Evolutionary conservation across 345 rosid species (phyloP).

Genomic region (Arabis hirsuta): DNA sequence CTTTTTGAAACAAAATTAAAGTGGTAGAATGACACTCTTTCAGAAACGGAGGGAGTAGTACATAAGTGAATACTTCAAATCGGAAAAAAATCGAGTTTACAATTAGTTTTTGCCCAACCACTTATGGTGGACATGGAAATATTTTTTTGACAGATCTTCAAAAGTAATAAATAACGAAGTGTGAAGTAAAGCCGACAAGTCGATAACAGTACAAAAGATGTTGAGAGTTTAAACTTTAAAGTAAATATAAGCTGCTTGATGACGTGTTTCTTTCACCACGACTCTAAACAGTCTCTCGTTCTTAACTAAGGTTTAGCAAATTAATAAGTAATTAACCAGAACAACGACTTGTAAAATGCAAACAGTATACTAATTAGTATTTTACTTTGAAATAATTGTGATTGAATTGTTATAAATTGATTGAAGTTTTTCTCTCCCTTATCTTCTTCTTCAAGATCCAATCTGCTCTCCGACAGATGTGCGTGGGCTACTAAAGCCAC

Average conservation of each 20-base stretch:
- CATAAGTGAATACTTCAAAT: too few species aligned
- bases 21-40: too few species aligned
- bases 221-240: conserved; percentile 24
- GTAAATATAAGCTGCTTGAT: neutral
- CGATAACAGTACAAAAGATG: conserved; percentile 28
- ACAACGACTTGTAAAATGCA: conserved; percentile 24
- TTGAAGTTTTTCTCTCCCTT: neutral
- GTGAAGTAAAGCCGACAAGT: conserved; percentile 33
- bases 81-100: too few species aligned
- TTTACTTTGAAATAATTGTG: neutral
- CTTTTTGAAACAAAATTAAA: too few species aligned
- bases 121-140: too few species aligned
- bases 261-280: conserved; percentile 17
- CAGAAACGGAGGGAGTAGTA: too few species aligned
- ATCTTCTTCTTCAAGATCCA: too few species aligned
- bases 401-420: neutral
- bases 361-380: neutral
- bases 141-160: neutral
- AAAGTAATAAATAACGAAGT: conserved; percentile 4
- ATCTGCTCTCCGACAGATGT: too few species aligned
- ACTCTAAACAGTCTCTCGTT: conserved; percentile 1
- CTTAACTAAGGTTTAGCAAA: neutral
- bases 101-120: too few species aligned
- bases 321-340: neutral
- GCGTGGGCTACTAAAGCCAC: too few species aligned